Conservation (phyloP, 176 grass and related monocot species). For the Ensete ventricosum region DNA sequence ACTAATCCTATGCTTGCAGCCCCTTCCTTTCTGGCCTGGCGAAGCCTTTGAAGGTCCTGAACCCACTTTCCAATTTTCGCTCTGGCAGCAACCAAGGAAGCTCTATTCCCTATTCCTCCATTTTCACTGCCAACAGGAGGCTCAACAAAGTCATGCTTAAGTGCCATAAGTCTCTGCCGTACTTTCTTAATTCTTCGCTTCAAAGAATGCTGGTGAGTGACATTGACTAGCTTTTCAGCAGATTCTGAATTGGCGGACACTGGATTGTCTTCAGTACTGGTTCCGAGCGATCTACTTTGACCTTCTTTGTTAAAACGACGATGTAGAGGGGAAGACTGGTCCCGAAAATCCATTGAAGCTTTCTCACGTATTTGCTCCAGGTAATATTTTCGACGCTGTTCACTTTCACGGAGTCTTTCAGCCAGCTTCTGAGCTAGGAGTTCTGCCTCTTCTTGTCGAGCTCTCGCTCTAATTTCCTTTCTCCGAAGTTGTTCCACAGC, state of each 20-base stretch:
- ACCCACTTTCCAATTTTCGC: conserved; percentile 94
- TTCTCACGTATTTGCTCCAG: conserved; percentile 97
- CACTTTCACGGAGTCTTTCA: conserved; percentile 96
- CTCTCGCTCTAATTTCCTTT: conserved; percentile 95
- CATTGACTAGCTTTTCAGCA: conserved; percentile 52
- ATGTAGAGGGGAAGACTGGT: conserved; percentile 91
- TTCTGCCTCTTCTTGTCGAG: conserved; percentile 91
- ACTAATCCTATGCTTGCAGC: conserved; percentile 87
- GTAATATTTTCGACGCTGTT: conserved; percentile 93
- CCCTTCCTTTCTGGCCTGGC: conserved; percentile 95
- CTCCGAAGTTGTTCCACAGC: conserved; percentile 80
- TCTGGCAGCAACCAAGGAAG: conserved; percentile 64
- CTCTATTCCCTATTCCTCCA: conserved; percentile 61
- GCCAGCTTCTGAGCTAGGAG: conserved; percentile 88
- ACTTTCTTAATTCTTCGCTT: conserved; percentile 98
- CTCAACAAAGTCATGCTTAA: conserved; percentile 96
- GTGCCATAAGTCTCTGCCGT: conserved; percentile 90
- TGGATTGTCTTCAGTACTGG: conserved; percentile 68
- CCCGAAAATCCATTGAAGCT: conserved; percentile 99
- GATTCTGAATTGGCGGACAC: conserved; percentile 42
- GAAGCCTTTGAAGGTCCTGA: conserved; percentile 85
- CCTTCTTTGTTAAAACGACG: conserved; percentile 83
- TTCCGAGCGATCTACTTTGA: conserved; percentile 50
- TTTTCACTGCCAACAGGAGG: conserved; percentile 53
- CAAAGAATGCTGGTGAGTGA: conserved; percentile 34